Percentiles rank a stretch among this genome's conserved stretches.
These are phyloP conservation scores for Leishmania arabica DNA, from an alignment of 208 protist species.

Conservation along the genomic window DNA sequence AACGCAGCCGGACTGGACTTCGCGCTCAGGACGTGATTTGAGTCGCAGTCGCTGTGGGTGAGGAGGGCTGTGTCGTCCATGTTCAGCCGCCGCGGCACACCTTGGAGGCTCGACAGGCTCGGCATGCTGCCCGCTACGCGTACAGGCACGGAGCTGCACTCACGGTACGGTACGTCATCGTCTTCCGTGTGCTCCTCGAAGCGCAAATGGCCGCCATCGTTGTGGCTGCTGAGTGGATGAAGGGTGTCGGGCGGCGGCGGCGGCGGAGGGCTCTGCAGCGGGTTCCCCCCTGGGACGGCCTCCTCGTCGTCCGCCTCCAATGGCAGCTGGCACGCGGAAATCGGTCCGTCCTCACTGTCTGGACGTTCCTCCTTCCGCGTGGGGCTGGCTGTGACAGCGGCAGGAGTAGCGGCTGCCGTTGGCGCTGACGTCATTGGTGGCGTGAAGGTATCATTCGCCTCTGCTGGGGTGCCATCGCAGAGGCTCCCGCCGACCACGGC, in stretches of 20 bases:
- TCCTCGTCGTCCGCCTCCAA: neutral
- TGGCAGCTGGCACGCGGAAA: neutral
- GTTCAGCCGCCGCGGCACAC: conserved; percentile 13
- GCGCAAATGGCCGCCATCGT: neutral
- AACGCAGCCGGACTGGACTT: conserved; percentile 9
- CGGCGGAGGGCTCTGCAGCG: neutral
- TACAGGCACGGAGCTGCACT: conserved; percentile 1
- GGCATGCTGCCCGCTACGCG: conserved; percentile 18
- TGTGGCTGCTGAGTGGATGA: neutral
- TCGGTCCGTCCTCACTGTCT: neutral
- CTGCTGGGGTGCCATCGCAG: neutral
- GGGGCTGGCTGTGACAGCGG: neutral
- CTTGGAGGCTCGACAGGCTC: conserved; percentile 2
- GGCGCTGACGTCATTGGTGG: neutral
- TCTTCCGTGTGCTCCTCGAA: neutral
- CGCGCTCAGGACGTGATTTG: neutral
- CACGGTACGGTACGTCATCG: neutral
- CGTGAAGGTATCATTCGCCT: neutral
- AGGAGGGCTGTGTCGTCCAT: conserved; percentile 12
- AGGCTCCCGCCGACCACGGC: neutral
- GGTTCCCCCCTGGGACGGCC: neutral
- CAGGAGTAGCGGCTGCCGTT: conserved; percentile 4
- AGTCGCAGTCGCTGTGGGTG: neutral
- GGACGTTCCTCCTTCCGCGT: neutral
- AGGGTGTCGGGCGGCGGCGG: neutral